Evolutionary conservation across 352 stramenopile genomes (phyloP).

Genomic region (Globisporangium middletonii): DNA sequence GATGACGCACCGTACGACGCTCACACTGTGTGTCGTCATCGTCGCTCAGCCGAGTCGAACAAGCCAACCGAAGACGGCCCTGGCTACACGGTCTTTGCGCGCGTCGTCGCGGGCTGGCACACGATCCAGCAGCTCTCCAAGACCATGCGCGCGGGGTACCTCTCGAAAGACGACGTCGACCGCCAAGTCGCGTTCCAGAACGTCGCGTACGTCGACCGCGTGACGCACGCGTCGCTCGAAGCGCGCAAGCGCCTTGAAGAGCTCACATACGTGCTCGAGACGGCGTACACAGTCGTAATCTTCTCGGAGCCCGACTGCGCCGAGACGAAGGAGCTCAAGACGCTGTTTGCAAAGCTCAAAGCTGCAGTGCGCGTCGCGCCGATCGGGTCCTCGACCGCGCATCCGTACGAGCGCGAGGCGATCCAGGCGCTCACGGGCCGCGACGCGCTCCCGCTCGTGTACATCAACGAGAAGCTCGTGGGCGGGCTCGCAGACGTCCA

Average conservation of each 20-base stretch:
- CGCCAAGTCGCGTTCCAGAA: conserved; percentile 65
- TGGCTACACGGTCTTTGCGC: conserved; percentile 77
- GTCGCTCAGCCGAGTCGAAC: conserved; percentile 35
- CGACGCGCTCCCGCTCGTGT: conserved; percentile 93
- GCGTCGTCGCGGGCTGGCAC: conserved; percentile 72
- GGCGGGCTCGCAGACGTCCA: conserved; percentile 93
- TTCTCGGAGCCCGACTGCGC: conserved; percentile 93
- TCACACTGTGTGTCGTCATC: background rate
- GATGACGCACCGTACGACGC: background rate
- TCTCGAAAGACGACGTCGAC: conserved; percentile 60
- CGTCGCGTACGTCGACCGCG: conserved; percentile 53
- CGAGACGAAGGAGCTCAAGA: conserved; percentile 88
- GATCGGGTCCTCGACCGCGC: conserved; percentile 37
- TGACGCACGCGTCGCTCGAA: conserved; percentile 56
- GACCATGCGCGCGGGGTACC: conserved; percentile 61
- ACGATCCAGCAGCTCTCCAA: conserved; percentile 70
- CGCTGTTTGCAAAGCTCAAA: conserved; percentile 66
- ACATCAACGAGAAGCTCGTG: conserved; percentile 91
- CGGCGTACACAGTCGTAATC: conserved; percentile 88
- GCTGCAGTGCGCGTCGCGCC: conserved; percentile 48
- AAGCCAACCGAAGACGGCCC: conserved; percentile 51
- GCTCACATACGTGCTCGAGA: conserved; percentile 66
- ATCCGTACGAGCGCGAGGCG: conserved; percentile 69
- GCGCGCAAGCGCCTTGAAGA: conserved; percentile 60
- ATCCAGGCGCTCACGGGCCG: conserved; percentile 88